A percentile compares a stretch with the other conserved stretches of the same genome.
phyloP scores from a whole-genome alignment of 2,329 filamentous ascomycete genomes.

The Phaeosphaeria sp. region DNA sequence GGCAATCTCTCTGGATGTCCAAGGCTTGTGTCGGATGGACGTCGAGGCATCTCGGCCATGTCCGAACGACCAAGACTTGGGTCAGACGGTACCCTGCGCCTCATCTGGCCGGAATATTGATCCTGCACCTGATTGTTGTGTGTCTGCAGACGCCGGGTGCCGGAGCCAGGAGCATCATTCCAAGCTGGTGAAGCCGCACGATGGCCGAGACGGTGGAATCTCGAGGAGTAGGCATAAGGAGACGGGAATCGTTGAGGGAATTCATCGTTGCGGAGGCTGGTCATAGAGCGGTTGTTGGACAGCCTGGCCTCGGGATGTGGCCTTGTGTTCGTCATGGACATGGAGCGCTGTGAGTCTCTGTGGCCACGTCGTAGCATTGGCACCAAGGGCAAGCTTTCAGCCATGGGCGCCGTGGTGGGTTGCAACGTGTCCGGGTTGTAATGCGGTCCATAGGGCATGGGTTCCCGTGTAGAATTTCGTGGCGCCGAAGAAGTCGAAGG shows the following conservation, averaged over 20 bases:
- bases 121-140: slow-evolving; percentile 14
- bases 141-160: slow-evolving; percentile 24
- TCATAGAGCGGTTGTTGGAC: slow-evolving; percentile 52
- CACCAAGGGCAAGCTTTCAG: slow-evolving; percentile 38
- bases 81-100: slow-evolving; percentile 33
- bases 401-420: slow-evolving; percentile 39
- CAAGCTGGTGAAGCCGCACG: slow-evolving; percentile 53
- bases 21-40: slow-evolving; percentile 20
- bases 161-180: slow-evolving; percentile 46
- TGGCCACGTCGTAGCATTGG: slow-evolving; percentile 22
- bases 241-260: slow-evolving; percentile 43
- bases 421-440: slow-evolving; percentile 48
- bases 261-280: slow-evolving; percentile 53
- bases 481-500: slow-evolving; percentile 49
- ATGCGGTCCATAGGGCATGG: slow-evolving; percentile 46
- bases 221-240: slow-evolving; percentile 51
- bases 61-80: slow-evolving; percentile 21
- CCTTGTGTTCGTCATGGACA: slow-evolving; percentile 46
- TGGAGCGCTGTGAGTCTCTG: slow-evolving; percentile 50
- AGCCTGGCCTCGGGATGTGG: slow-evolving; percentile 42
- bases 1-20: not conserved
- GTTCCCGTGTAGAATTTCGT: slow-evolving; percentile 51
- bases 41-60: not conserved
- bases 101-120: slow-evolving; percentile 21
- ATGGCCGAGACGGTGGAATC: slow-evolving; percentile 51